Conservation (phyloP, 768 basidiomycete genomes). For the Hygrocybe punicea region DNA sequence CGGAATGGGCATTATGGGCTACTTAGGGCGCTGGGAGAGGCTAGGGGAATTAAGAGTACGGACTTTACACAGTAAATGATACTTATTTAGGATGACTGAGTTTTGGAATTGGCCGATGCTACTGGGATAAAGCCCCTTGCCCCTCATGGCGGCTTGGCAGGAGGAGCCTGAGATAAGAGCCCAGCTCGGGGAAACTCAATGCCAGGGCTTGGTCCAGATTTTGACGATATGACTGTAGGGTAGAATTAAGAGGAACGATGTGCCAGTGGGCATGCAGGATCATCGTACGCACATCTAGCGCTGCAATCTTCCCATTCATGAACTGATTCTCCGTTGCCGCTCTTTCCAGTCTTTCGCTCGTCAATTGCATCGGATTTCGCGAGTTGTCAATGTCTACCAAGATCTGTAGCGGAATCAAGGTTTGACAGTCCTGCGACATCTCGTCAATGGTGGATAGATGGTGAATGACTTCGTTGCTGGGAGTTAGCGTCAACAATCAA, state of each 20-base stretch:
- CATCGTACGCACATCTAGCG: constrained; percentile 64
- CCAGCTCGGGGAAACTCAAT: constrained; percentile 70
- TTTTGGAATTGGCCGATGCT: no score
- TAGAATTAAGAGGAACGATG: constrained; percentile 2
- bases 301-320: constrained; percentile 84
- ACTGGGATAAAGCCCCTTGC: no score
- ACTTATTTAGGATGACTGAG: no score
- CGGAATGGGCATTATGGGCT: no score
- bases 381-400: constrained; percentile 75
- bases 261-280: no score
- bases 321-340: constrained; percentile 88
- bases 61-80: no score
- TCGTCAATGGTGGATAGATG: constrained; percentile 67
- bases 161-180: constrained; percentile 35
- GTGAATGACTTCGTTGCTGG: constrained; percentile 69
- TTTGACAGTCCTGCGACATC: constrained; percentile 57
- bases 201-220: constrained; percentile 66
- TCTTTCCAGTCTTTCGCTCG: constrained; percentile 74
- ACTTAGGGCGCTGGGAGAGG: no score
- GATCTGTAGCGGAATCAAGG: constrained; percentile 73
- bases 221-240: constrained; percentile 62
- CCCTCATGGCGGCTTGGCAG: no score
- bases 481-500: constrained; percentile 3
- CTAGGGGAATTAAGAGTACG: no score
- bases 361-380: constrained; percentile 78